Percentiles rank a stretch among this genome's conserved stretches.
Conservation (phyloP, 2,329 filamentous ascomycete genomes). For the Scedosporium minutisporum region DNA sequence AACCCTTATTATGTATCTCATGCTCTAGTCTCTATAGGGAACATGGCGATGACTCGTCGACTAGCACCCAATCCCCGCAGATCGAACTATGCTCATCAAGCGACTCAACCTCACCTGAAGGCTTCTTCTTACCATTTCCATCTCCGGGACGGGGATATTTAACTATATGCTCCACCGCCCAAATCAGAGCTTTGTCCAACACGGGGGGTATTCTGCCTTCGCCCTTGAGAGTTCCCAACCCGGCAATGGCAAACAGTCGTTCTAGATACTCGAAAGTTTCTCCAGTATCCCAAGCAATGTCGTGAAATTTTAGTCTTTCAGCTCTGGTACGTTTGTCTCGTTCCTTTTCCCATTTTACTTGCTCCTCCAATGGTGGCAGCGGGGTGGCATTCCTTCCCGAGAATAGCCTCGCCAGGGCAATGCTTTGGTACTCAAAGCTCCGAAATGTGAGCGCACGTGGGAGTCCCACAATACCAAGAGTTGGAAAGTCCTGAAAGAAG, state of each 20-base stretch:
- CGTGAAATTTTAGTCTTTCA: slow-evolving; percentile 37
- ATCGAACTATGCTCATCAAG: neutral
- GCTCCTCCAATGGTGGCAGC: slow-evolving; percentile 29
- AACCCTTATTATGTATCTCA: too few relatives aligned
- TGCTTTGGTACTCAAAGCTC: slow-evolving; percentile 46
- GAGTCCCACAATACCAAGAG: slow-evolving; percentile 40
- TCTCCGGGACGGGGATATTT: neutral
- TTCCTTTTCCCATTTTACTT: slow-evolving; percentile 35
- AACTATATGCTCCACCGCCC: slow-evolving; percentile 32
- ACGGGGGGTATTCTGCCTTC: slow-evolving; percentile 36
- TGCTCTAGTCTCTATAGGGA: neutral
- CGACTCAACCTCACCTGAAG: too few relatives aligned
- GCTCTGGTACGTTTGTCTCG: slow-evolving; percentile 20
- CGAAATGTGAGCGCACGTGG: slow-evolving; percentile 42
- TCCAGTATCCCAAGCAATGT: slow-evolving; percentile 40
- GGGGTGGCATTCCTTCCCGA: slow-evolving; percentile 26
- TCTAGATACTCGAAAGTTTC: slow-evolving; percentile 39
- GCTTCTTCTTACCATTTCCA: neutral
- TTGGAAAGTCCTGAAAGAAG: slow-evolving; percentile 37
- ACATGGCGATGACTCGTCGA: neutral
- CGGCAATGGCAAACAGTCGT: slow-evolving; percentile 36
- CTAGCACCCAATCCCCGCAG: neutral
- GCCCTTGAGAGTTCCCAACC: slow-evolving; percentile 35
- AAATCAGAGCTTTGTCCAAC: slow-evolving; percentile 30
- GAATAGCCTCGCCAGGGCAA: slow-evolving; percentile 41